phyloP scores from a whole-genome alignment of 306 rosid genomes.

The Rosa persica region DNA sequence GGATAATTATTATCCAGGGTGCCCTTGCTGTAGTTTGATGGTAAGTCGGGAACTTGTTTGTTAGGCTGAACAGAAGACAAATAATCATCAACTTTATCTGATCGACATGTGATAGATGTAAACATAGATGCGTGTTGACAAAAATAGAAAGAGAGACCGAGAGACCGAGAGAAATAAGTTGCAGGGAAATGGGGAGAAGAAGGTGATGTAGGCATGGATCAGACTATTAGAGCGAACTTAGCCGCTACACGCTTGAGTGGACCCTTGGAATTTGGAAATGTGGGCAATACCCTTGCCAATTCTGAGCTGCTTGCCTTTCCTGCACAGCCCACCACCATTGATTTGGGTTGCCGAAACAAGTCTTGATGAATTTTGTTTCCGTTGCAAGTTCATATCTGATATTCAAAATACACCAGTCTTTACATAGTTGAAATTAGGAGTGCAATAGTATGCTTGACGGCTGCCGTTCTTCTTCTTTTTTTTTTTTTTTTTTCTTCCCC shows the following conservation, averaged over 20 bases:
- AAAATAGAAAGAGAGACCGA: neutral
- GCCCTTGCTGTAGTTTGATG: neutral
- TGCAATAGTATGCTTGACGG: neutral
- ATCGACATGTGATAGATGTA: neutral
- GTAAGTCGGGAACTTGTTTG: neutral
- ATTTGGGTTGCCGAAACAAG: conserved; percentile 14
- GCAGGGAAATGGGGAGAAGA: conserved; percentile 7
- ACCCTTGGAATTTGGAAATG: conserved; percentile 5
- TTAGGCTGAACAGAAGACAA: neutral
- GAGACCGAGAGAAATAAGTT: neutral
- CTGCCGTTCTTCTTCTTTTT: neutral
- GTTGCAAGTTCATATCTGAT: neutral
- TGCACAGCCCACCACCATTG: conserved; percentile 19
- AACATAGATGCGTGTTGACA: neutral
- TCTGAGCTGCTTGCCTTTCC: conserved; percentile 32
- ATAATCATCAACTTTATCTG: neutral
- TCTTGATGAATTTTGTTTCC: neutral
- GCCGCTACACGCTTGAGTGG: conserved; percentile 24
- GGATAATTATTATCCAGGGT: neutral
- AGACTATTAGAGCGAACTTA: conserved; percentile 22
- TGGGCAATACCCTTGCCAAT: conserved; percentile 9
- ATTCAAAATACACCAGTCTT: neutral
- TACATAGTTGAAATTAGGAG: neutral
- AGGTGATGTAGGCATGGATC: conserved; percentile 31
- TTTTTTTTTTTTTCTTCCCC: neutral